Percentiles rank a stretch among this genome's conserved stretches.
phyloP scores from a whole-genome alignment of 257 asterid species.

The Ligustrum vulgare region DNA sequence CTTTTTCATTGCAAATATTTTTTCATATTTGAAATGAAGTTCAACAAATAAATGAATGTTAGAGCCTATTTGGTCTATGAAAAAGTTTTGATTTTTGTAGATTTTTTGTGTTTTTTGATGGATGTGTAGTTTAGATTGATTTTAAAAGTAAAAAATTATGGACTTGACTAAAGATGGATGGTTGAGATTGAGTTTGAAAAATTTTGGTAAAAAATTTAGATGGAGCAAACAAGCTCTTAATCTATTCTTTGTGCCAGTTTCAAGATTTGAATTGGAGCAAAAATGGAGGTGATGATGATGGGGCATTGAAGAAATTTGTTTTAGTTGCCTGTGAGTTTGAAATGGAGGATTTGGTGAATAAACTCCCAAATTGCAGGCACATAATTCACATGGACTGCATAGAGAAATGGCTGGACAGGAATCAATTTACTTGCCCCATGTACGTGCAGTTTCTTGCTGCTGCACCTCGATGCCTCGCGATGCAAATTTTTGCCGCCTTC shows the following conservation, averaged over 20 bases:
- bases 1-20: too few relatives aligned
- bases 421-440: slow-evolving; percentile 72
- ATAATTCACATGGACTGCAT: slow-evolving; percentile 61
- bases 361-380: slow-evolving; percentile 51
- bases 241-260: slow-evolving; percentile 11
- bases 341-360: slow-evolving; percentile 45
- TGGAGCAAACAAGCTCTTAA: too few relatives aligned
- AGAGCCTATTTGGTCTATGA: too few relatives aligned
- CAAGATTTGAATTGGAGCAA: slow-evolving; percentile 1
- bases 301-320: slow-evolving; percentile 35
- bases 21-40: too few relatives aligned
- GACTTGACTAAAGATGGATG: too few relatives aligned
- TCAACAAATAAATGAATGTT: too few relatives aligned
- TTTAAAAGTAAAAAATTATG: too few relatives aligned
- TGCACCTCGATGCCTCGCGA: slow-evolving; percentile 31
- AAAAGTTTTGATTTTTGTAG: too few relatives aligned
- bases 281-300: background rate
- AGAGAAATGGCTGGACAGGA: slow-evolving; percentile 55
- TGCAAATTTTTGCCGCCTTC: slow-evolving; percentile 23
- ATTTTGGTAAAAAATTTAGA: too few relatives aligned
- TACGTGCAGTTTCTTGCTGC: slow-evolving; percentile 52
- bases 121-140: too few relatives aligned
- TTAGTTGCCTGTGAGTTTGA: slow-evolving; percentile 57
- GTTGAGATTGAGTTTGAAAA: too few relatives aligned
- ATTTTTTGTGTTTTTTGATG: too few relatives aligned